Percentiles rank a stretch among this genome's conserved stretches.
These are phyloP conservation scores for Fusarium annulatum DNA, from an alignment of 2,329 filamentous ascomycete genomes.

Conservation along the genomic window DNA sequence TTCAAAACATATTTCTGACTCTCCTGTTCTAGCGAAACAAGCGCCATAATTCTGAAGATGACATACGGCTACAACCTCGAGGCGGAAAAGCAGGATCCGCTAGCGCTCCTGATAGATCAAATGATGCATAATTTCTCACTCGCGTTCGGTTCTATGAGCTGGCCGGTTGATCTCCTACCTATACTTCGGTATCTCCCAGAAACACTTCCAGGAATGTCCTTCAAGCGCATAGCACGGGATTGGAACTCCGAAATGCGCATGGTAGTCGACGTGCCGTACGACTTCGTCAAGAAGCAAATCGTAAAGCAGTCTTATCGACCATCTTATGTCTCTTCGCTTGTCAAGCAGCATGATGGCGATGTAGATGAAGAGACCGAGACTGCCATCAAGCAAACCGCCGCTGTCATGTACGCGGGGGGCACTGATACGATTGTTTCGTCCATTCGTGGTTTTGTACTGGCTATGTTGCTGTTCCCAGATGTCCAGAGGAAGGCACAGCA, in stretches of 20 bases:
- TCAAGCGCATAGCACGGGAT: slow-evolving; percentile 36
- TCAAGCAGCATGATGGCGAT: slow-evolving; percentile 14
- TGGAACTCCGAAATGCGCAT: slow-evolving; percentile 30
- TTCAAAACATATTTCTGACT: rapidly evolving
- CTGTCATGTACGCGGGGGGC: neutral
- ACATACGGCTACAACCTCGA: slow-evolving; percentile 45
- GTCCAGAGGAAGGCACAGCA: slow-evolving; percentile 35
- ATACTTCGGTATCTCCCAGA: slow-evolving; percentile 42
- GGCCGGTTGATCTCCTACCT: slow-evolving; percentile 40
- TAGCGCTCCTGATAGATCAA: slow-evolving; percentile 38
- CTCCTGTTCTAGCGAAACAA: slow-evolving; percentile 19
- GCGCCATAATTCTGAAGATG: slow-evolving; percentile 35
- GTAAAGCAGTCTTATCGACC: neutral
- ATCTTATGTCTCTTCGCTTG: slow-evolving; percentile 39
- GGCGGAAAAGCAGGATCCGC: slow-evolving; percentile 31
- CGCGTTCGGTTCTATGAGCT: neutral
- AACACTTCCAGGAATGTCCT: slow-evolving; percentile 41
- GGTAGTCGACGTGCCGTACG: slow-evolving; percentile 35
- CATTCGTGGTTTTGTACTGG: slow-evolving; percentile 13
- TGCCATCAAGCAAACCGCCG: neutral
- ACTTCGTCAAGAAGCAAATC: slow-evolving; percentile 41
- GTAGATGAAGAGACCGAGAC: neutral
- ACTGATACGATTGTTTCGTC: neutral
- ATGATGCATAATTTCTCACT: neutral
- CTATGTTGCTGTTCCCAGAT: slow-evolving; percentile 29